Evolutionary conservation across 768 basidiomycete species (phyloP).

Genomic region (Lyophyllum shimeji): DNA sequence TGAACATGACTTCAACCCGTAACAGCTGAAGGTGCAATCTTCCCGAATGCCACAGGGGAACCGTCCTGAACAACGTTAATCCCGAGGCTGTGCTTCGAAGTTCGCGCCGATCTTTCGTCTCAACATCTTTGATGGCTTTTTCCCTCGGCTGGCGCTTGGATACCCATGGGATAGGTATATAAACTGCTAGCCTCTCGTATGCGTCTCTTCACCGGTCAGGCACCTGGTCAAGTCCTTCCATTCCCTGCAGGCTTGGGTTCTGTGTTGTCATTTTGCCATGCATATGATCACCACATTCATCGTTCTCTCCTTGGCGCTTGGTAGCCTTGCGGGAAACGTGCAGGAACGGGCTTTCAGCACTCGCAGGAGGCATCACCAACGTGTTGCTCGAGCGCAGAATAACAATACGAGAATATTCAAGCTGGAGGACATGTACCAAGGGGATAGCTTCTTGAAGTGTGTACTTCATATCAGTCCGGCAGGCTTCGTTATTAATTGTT

Average conservation of each 20-base stretch:
- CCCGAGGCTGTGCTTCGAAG: not conserved
- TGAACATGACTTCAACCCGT: no score
- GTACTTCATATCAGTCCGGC: conserved; percentile 15
- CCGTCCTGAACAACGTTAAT: no score
- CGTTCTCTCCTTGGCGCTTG: not conserved
- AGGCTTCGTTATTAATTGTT: not conserved
- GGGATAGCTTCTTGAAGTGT: conserved; percentile 62
- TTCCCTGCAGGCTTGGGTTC: not conserved
- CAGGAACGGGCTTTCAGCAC: conserved; percentile 4
- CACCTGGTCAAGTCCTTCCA: conserved; percentile 3
- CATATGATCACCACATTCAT: conserved; percentile 8
- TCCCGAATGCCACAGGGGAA: no score
- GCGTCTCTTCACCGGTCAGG: not conserved
- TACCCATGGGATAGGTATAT: not conserved
- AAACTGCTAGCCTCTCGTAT: not conserved
- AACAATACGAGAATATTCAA: conserved; percentile 20
- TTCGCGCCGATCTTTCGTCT: not conserved
- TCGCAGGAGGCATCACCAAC: conserved; percentile 7
- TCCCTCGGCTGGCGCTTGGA: not conserved
- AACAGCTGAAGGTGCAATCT: no score
- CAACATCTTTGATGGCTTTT: not conserved
- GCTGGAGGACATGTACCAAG: conserved; percentile 37
- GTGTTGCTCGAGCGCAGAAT: conserved; percentile 3
- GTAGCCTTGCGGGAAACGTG: conserved; percentile 6
- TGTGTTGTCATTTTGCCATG: conserved; percentile 7